phyloP scores from a whole-genome alignment of 202 grass and related monocot species.

The Panicum virgatum region DNA sequence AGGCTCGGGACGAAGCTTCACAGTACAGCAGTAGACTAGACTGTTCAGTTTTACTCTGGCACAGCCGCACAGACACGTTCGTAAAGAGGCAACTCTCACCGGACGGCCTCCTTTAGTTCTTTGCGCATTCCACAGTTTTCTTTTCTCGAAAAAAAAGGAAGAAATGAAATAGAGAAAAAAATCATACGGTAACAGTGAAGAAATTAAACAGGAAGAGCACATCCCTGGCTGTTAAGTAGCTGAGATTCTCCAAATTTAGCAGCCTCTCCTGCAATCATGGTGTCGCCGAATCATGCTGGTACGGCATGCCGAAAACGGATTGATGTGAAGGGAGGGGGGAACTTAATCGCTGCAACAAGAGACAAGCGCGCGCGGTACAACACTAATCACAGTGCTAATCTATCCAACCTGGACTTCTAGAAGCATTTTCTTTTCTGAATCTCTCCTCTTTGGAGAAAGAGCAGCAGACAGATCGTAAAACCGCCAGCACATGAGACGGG shows the following conservation, averaged over 20 bases:
- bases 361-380: conserved; percentile 14
- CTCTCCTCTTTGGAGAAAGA: background rate
- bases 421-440: background rate
- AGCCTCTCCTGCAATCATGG: conserved; percentile 28
- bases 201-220: background rate
- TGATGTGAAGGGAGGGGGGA: background rate
- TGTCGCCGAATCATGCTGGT: conserved; percentile 28
- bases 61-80: background rate
- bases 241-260: conserved; percentile 37
- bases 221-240: background rate
- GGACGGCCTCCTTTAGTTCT: background rate
- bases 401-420: background rate
- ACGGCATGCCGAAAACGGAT: conserved; percentile 28
- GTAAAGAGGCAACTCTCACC: background rate
- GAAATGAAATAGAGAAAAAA: background rate
- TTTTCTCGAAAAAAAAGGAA: background rate
- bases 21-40: background rate
- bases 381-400: conserved; percentile 11
- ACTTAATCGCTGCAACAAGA: conserved; percentile 4
- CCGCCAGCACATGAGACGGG: background rate
- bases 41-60: conserved; percentile 5
- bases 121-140: background rate
- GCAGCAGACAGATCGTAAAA: background rate
- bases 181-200: background rate
- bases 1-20: background rate